Percentiles rank a stretch among this genome's conserved stretches.
Evolutionary conservation across 2,329 filamentous ascomycete species (phyloP).

Genomic region (Trichophyton benhamiae): DNA sequence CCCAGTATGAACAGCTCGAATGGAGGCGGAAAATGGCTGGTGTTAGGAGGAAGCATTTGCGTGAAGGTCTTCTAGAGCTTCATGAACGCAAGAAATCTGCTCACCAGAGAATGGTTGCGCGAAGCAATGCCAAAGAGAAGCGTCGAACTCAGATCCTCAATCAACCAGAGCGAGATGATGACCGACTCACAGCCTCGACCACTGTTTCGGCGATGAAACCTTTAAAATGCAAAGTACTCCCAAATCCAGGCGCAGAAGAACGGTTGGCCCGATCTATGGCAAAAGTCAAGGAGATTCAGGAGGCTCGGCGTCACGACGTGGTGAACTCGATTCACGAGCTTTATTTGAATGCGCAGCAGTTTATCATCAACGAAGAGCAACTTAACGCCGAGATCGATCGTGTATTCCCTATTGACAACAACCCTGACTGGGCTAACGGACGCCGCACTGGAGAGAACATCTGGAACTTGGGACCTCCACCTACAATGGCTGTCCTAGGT

Average conservation of each 20-base stretch:
- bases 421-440: constrained; percentile 32
- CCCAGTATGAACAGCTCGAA: constrained; percentile 39
- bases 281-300: constrained; percentile 33
- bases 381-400: constrained; percentile 60
- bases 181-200: constrained; percentile 59
- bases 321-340: constrained; percentile 67
- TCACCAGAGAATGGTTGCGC: constrained; percentile 25
- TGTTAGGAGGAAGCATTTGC: constrained; percentile 57
- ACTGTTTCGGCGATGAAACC: constrained; percentile 43
- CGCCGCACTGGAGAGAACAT: constrained; percentile 35
- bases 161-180: constrained; percentile 61
- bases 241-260: constrained; percentile 51
- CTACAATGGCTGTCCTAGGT: constrained; percentile 26
- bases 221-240: constrained; percentile 40
- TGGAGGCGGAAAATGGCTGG: constrained; percentile 67
- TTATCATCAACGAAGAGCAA: constrained; percentile 73
- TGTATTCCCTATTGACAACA: constrained; percentile 56
- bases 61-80: constrained; percentile 57
- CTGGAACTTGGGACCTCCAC: constrained; percentile 40
- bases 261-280: constrained; percentile 36
- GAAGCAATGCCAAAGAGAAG: constrained; percentile 39
- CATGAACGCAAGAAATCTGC: constrained; percentile 49
- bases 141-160: constrained; percentile 41
- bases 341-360: constrained; percentile 76
- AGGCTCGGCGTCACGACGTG: constrained; percentile 46